Base-by-base conservation (phyloP, 495 filamentous ascomycete species). In the Penicillium roqueforti region DNA sequence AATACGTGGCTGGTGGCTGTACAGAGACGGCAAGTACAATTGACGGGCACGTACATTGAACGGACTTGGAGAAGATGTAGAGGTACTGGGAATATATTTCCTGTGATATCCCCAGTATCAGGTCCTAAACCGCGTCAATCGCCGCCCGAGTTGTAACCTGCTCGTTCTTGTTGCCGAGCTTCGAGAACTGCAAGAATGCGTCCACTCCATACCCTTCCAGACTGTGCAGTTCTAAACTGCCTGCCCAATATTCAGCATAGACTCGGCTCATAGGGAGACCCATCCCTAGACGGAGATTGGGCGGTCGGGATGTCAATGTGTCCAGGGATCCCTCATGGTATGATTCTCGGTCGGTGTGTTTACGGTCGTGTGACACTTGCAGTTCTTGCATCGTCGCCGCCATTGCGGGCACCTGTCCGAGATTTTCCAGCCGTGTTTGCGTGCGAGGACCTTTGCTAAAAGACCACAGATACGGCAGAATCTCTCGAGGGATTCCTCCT, bases 171-270 rank as follows among this genome's bases (percentile, higher is more conserved):
- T 99, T 99, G 19, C 93, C 93, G 50, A 99, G 78, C 70, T 96
- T 96, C 6, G 89, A 92, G 34, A 99, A 96, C 70, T 97, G 92
- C 55, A 99, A 69, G 66, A 97, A 99, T 1, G 88, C 92, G 73
- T 99, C 93, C n/a, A 95, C 91, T 2, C 93, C 93, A 60, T 97
- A 99, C 0, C 93, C 93, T 61, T 97, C 93, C 32, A 99, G 71
- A 67, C 86, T 96, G 68, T 97, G 93, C 55, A 97, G 63, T 66
- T 96, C 90, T 22, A 99, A 70, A 65, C 82, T 92, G 1, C 93
- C 93, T 7, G 95, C 93, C 93, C 93, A 99, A 70, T 97, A 98
- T 70, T 99, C 92, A 14, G 95, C 92, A 67, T 97, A 99, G 13
- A 97, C 89, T 55, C 91, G 82, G 56, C 89, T 95, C 76, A 97